phyloP scores from a whole-genome alignment of 768 basidiomycete species.

The Tricholoma sp. region DNA sequence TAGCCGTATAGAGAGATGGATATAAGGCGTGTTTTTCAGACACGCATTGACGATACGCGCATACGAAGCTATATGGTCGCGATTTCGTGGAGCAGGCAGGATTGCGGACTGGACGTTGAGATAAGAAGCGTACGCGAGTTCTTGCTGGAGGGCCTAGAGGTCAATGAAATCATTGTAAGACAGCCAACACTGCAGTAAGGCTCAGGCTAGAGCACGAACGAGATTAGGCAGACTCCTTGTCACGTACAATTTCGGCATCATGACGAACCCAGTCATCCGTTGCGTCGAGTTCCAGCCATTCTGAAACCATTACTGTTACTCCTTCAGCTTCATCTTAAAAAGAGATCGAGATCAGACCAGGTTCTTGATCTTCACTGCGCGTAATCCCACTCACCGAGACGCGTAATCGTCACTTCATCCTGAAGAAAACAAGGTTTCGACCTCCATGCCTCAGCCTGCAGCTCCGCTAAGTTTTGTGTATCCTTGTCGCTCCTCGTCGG shows the following conservation, averaged over 20 bases:
- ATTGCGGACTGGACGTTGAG: slow-evolving; percentile 82
- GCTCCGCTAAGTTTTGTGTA: slow-evolving; percentile 41
- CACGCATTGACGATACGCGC: slow-evolving; percentile 85
- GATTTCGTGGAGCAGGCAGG: slow-evolving; percentile 82
- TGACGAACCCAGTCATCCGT: slow-evolving; percentile 91
- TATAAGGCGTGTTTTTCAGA: slow-evolving; percentile 62
- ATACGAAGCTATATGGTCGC: slow-evolving; percentile 84
- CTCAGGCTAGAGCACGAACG: background rate
- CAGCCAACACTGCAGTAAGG: background rate
- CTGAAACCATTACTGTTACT: slow-evolving; percentile 74
- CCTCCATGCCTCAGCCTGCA: slow-evolving; percentile 83
- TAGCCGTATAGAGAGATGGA: slow-evolving; percentile 77
- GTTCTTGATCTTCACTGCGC: background rate
- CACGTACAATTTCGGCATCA: slow-evolving; percentile 87
- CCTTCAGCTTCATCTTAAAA: slow-evolving; percentile 66
- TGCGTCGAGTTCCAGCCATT: slow-evolving; percentile 95
- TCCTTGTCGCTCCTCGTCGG: slow-evolving; percentile 39
- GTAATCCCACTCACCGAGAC: slow-evolving; percentile 60
- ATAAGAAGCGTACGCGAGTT: slow-evolving; percentile 89
- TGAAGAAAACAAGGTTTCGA: slow-evolving; percentile 68
- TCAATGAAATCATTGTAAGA: background rate
- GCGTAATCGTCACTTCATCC: slow-evolving; percentile 86
- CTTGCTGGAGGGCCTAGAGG: slow-evolving; percentile 84
- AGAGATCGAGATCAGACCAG: background rate
- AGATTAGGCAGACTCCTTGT: slow-evolving; percentile 8